These are phyloP conservation scores for Acacia pycnantha DNA, from an alignment of 331 rosid genomes.

Conservation along the genomic window DNA sequence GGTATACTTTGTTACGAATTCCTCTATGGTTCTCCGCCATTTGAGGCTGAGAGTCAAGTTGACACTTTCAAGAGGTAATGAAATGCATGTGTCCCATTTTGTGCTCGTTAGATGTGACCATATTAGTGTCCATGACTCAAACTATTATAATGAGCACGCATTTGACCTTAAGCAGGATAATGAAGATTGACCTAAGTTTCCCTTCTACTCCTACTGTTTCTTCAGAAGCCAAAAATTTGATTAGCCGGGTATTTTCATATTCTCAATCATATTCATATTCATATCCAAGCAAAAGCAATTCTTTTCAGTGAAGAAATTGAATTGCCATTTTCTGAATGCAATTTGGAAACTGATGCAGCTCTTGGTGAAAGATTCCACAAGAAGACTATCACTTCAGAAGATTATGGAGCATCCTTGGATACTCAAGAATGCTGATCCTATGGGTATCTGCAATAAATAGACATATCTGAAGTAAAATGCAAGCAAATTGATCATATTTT, in stretches of 20 bases:
- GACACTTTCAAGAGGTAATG: slow-evolving; percentile 78
- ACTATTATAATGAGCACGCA: background rate
- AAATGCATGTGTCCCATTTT: background rate
- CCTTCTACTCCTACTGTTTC: slow-evolving; percentile 65
- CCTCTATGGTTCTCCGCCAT: slow-evolving; percentile 86
- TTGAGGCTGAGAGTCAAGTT: slow-evolving; percentile 84
- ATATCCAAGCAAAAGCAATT: background rate
- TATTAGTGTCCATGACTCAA: background rate
- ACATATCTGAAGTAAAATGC: slow-evolving; percentile 6
- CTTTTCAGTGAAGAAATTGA: background rate
- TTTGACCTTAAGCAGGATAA: slow-evolving; percentile 47
- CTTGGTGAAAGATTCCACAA: slow-evolving; percentile 73
- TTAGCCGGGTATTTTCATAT: slow-evolving; percentile 47
- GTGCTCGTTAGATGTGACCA: background rate
- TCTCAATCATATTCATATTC: slow-evolving; percentile 2
- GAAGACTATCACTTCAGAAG: slow-evolving; percentile 77
- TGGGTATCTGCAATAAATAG: slow-evolving; percentile 48
- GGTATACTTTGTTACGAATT: slow-evolving; percentile 89
- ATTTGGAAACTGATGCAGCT: slow-evolving; percentile 51
- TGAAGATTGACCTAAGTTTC: slow-evolving; percentile 66
- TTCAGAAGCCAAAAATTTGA: slow-evolving; percentile 67
- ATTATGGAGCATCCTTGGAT: slow-evolving; percentile 91
- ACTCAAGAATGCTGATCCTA: slow-evolving; percentile 63
- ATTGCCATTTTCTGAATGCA: background rate
- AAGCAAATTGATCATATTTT: background rate